phyloP scores from a whole-genome alignment of 164 flowering plant species.

The Aristolochia contorta region DNA sequence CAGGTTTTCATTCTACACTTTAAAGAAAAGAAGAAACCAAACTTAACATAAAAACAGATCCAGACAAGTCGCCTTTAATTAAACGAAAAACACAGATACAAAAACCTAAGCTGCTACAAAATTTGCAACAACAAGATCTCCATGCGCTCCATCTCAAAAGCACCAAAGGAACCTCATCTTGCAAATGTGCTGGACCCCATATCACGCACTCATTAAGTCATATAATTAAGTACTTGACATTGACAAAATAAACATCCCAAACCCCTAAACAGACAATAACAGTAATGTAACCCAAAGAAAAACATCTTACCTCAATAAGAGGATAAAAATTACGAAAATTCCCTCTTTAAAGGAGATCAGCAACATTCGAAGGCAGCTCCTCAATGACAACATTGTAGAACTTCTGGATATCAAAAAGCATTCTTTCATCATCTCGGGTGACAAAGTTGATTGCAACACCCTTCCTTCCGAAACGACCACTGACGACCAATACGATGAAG shows the following conservation, averaged over 20 bases:
- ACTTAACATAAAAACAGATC: no score
- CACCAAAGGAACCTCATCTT: neutral
- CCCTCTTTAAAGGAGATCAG: slow-evolving; percentile 46
- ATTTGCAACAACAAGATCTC: slow-evolving; percentile 10
- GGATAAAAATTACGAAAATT: slow-evolving; percentile 4
- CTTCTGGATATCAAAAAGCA: slow-evolving; percentile 57
- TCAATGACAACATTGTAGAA: slow-evolving; percentile 51
- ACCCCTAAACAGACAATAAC: slow-evolving; percentile 4
- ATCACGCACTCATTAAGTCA: slow-evolving; percentile 5
- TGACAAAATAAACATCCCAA: slow-evolving; percentile 7
- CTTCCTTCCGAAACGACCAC: slow-evolving; percentile 66
- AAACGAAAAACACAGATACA: slow-evolving; percentile 1
- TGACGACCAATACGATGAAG: slow-evolving; percentile 63
- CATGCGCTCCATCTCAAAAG: neutral
- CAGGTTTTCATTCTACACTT: no score
- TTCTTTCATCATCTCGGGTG: slow-evolving; percentile 43
- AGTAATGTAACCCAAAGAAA: slow-evolving; percentile 10
- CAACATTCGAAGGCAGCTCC: slow-evolving; percentile 65
- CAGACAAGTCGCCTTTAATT: no score
- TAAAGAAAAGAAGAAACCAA: no score
- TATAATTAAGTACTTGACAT: slow-evolving; percentile 2
- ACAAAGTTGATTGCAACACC: slow-evolving; percentile 67
- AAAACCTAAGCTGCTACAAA: slow-evolving; percentile 15
- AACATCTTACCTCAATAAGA: slow-evolving; percentile 3
- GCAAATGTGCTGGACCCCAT: slow-evolving; percentile 10